Evolutionary conservation across 345 rosid genomes (phyloP), one percentile per base, ranked within the genome.

Genomic region (Leavenworthia alabamica): DNA sequence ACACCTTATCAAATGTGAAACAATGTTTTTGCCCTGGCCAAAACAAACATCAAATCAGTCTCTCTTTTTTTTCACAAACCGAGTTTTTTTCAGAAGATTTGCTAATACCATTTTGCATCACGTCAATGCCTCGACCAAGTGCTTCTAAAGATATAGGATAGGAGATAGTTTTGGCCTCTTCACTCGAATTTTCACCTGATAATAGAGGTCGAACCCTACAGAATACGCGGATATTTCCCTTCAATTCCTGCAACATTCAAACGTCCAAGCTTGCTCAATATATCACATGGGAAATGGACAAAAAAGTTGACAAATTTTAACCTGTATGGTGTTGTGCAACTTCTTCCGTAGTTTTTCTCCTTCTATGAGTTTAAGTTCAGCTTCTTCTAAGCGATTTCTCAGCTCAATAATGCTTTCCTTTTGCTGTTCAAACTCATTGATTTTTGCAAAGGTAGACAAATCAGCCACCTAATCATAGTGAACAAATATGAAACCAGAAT

Each of bases 151-250:
- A 71, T 56, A 90, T 73, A 16, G 99, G 99, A 66, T 83, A 93
- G 4, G 94, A 77, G 42, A 86, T 35, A 31, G 77, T 60, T 70
- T 68, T 85, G 53, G 76, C 78, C 35, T 89, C 96, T n/a, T 64
- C 67, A 40, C 80, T 68, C 55, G 78, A 74, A 75, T 76, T 73
- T 65, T 93, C 97, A 1, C 84, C 91, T 0, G 86, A 74, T 59
- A 89, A 73, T 22, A 83, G 73, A 72, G 99, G 99, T 24, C 99
- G 76, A 68, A 93, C 96, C 72, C 99, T 82, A 69, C 99, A 93
- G 79, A 93, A 93, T 1, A 93, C 99, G 7, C 99, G 96, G 67
- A 93, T 93, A 72, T 93, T 93, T 47, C 99, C 99, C 65, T 93
- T 89, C 70, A 93, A 64, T 74, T 93, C 99, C 99, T 89, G 77